A percentile compares a stretch with the other conserved stretches of the same genome.
Conservation (phyloP, 352 stramenopile genomes). For the Globisporangium acanthophoron region DNA sequence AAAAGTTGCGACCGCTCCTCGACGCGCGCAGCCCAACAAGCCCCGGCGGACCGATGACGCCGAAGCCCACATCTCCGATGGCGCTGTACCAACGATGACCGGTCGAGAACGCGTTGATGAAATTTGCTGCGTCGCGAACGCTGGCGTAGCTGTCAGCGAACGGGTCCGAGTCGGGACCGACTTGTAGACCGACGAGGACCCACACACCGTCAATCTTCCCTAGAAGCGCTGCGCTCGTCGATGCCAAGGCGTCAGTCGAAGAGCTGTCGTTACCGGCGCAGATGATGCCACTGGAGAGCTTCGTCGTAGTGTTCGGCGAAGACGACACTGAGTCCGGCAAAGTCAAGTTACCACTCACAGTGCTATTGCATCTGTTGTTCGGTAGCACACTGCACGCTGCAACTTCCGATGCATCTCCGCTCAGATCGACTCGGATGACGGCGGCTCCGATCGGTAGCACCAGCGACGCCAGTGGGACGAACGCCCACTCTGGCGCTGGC, state of each 20-base stretch:
- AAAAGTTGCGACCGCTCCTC: conserved; percentile 3
- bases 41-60: not conserved
- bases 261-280: conserved; percentile 2
- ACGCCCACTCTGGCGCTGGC: not conserved
- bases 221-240: conserved; percentile 3
- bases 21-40: not conserved
- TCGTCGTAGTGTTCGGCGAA: not conserved
- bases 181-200: conserved; percentile 8
- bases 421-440: not conserved
- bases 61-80: not conserved
- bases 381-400: not conserved
- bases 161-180: not conserved
- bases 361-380: not conserved
- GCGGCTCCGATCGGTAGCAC: not conserved
- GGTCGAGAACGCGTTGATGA: conserved; percentile 7
- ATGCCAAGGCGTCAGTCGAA: not conserved
- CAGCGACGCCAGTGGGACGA: not conserved
- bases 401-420: not conserved
- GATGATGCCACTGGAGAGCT: not conserved
- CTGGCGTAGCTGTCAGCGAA: not conserved
- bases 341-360: no score
- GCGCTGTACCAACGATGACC: not conserved
- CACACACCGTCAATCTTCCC: not conserved
- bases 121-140: conserved; percentile 1
- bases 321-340: not conserved